These are phyloP conservation scores for Pichia manshurica DNA, from an alignment of 805 yeast genomes.

Conservation along the genomic window DNA sequence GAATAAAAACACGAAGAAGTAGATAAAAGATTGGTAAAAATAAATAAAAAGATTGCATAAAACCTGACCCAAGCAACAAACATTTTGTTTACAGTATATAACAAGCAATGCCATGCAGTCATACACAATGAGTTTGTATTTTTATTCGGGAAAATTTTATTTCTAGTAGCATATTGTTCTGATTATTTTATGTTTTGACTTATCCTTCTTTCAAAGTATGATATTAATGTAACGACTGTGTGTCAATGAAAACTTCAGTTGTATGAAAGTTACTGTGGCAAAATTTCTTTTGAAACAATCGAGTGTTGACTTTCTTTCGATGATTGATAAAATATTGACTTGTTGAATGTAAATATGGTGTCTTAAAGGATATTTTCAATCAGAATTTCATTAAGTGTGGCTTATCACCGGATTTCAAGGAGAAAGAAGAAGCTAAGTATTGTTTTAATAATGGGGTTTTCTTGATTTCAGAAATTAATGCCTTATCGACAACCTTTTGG, in stretches of 20 bases:
- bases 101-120: not conserved
- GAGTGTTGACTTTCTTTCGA: not conserved
- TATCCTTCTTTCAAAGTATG: not conserved
- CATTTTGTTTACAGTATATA: not conserved
- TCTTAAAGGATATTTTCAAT: slow-evolving; percentile 23
- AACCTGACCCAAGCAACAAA: not conserved
- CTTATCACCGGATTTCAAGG: slow-evolving; percentile 96
- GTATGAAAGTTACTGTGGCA: not conserved
- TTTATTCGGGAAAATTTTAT: slow-evolving; percentile 8
- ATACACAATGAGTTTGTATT: not conserved
- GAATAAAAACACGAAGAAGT: slow-evolving; percentile 1
- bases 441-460: slow-evolving; percentile 96
- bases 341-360: not conserved
- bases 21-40: not conserved
- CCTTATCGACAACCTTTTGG: slow-evolving; percentile 93
- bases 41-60: not conserved
- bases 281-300: not conserved
- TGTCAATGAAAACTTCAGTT: not conserved
- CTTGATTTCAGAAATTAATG: slow-evolving; percentile 89
- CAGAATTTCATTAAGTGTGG: slow-evolving; percentile 98
- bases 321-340: not conserved
- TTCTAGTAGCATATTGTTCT: not conserved
- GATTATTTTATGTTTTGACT: no score
- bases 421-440: slow-evolving; percentile 92
- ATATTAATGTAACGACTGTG: not conserved